Conservation (phyloP, 2,329 filamentous ascomycete species). For the Talaromyces albobiverticillius region DNA sequence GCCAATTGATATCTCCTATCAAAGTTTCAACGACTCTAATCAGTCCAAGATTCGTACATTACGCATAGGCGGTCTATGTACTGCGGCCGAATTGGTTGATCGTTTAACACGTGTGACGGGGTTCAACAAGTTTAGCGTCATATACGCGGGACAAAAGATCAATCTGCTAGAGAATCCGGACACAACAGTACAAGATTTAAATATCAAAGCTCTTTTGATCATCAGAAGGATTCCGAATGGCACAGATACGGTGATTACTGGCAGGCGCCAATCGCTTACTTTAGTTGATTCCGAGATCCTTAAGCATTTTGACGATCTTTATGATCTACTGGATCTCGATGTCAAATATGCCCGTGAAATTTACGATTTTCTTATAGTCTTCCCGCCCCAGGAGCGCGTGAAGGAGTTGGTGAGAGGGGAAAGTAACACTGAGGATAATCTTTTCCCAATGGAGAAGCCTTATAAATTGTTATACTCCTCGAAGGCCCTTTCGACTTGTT, state of each 20-base stretch:
- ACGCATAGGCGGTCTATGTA: constrained; percentile 68
- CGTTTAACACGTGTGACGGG: constrained; percentile 67
- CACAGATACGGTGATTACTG: constrained; percentile 25
- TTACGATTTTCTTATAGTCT: constrained; percentile 66
- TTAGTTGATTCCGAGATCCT: constrained; percentile 74
- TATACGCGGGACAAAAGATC: constrained; percentile 66
- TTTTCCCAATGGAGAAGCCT: constrained; percentile 68
- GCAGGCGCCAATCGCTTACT: constrained; percentile 51
- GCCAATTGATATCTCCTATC: constrained; percentile 66
- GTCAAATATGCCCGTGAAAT: constrained; percentile 69
- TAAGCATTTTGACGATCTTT: constrained; percentile 78
- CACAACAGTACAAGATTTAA: constrained; percentile 66
- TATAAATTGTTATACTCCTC: constrained; percentile 73
- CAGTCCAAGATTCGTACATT: constrained; percentile 62
- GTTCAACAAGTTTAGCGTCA: constrained; percentile 72
- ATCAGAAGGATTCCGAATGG: constrained; percentile 58
- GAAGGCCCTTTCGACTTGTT: constrained; percentile 62
- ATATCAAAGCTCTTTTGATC: constrained; percentile 62
- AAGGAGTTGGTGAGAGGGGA: constrained; percentile 58
- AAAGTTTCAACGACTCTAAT: constrained; percentile 64
- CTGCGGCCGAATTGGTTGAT: constrained; percentile 65
- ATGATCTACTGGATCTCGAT: constrained; percentile 73
- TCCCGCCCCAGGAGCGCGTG: constrained; percentile 66
- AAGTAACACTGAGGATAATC: constrained; percentile 52
- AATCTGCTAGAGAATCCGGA: constrained; percentile 58